Conservation (phyloP, 2,329 filamentous ascomycete species). For the Diaporthe longicolla region DNA sequence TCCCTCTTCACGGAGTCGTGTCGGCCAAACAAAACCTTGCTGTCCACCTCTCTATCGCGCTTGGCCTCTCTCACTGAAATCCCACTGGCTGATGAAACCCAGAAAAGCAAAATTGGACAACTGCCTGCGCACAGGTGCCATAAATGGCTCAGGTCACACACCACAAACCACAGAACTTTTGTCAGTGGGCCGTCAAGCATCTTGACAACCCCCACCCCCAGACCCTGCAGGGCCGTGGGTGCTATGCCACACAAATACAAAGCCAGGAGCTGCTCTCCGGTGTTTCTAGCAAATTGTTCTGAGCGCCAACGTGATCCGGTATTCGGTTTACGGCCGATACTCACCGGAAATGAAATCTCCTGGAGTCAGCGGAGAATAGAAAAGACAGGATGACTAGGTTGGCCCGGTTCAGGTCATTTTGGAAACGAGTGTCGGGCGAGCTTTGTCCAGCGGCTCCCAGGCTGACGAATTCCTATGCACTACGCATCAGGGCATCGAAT, state of each 20-base stretch:
- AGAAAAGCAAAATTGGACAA: constrained; percentile 13
- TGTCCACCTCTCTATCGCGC: constrained; percentile 8
- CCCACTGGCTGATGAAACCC: constrained; percentile 11
- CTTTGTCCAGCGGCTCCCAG: not conserved
- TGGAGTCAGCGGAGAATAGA: not conserved
- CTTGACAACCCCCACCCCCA: constrained; percentile 2
- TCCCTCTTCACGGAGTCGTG: constrained; percentile 9
- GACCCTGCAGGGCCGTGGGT: not conserved
- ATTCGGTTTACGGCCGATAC: not conserved
- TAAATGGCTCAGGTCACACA: not conserved
- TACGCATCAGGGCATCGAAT: not conserved
- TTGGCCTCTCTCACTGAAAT: constrained; percentile 7
- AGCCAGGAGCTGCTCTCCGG: constrained; percentile 1
- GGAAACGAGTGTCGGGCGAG: not conserved
- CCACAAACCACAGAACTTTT: not conserved
- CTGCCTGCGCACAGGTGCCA: constrained; percentile 5
- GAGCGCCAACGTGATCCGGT: not conserved
- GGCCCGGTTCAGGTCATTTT: not conserved
- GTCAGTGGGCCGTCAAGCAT: not conserved
- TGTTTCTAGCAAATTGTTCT: not conserved
- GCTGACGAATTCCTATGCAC: not conserved
- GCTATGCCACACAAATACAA: not conserved
- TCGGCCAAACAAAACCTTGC: constrained; percentile 33
- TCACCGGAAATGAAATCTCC: not conserved
- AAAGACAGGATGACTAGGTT: not conserved